phyloP scores from a whole-genome alignment of 129 eudicot species.

The Logfia minima region DNA sequence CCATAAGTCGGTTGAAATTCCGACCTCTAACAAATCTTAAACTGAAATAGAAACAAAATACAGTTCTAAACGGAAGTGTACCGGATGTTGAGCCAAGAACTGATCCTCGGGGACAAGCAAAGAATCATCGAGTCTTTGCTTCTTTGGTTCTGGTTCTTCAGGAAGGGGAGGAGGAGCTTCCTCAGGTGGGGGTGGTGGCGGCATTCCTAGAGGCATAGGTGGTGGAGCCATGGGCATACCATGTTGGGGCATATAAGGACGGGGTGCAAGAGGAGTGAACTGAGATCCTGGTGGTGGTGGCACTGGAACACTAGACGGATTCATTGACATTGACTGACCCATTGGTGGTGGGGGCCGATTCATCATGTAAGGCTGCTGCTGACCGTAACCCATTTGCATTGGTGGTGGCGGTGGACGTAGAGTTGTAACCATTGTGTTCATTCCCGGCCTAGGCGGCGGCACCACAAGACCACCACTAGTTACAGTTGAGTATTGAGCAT shows the following conservation, averaged over 20 bases:
- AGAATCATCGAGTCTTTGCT: conserved; percentile 79
- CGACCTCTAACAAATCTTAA: not conserved
- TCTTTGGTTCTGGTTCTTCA: conserved; percentile 92
- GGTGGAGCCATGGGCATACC: conserved; percentile 72
- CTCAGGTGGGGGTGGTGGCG: conserved; percentile 81
- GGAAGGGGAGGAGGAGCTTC: conserved; percentile 95
- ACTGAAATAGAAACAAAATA: not conserved
- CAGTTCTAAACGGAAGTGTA: conserved; percentile 22
- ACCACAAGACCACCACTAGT: conserved; percentile 48
- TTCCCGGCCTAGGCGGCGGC: conserved; percentile 60
- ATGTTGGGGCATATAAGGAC: conserved; percentile 59
- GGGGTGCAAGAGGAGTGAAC: conserved; percentile 61
- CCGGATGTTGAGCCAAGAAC: conserved; percentile 84
- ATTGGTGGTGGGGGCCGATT: conserved; percentile 68
- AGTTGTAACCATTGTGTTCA: conserved; percentile 46
- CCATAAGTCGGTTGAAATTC: not conserved
- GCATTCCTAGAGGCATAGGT: conserved; percentile 83
- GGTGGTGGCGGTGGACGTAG: conserved; percentile 74
- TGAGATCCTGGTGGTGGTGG: conserved; percentile 91
- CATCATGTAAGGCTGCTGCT: conserved; percentile 63
- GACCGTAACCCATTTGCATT: conserved; percentile 65
- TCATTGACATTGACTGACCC: conserved; percentile 43
- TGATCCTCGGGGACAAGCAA: conserved; percentile 86
- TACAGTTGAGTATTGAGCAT: conserved; percentile 52
- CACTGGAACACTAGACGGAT: conserved; percentile 51